phyloP scores from a whole-genome alignment of 495 filamentous ascomycete species.

The Neurospora discreta region DNA sequence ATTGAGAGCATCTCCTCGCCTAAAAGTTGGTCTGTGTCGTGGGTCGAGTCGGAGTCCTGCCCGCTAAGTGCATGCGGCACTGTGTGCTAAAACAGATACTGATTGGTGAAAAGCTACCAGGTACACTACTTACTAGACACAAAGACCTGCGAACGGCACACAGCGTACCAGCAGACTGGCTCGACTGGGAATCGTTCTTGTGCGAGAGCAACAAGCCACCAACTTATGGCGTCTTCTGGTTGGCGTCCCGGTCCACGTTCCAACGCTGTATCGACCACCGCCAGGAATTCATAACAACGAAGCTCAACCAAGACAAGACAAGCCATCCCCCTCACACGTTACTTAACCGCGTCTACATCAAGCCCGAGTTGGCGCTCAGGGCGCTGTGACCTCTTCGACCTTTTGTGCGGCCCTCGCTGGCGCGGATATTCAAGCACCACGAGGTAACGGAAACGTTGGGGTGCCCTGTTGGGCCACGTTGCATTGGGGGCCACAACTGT shows the following conservation, averaged over 20 bases:
- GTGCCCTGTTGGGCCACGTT: slow-evolving; percentile 16
- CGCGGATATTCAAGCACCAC: neutral
- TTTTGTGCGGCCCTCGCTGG: neutral
- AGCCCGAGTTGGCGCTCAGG: neutral
- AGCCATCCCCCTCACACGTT: neutral
- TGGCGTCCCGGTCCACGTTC: neutral
- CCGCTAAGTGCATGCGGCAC: neutral
- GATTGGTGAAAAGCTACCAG: neutral
- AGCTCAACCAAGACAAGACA: neutral
- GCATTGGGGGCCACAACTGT: slow-evolving; percentile 11
- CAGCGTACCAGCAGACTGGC: neutral
- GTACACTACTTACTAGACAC: neutral
- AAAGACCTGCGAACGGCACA: neutral
- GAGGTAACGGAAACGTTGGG: neutral
- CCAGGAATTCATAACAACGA: neutral
- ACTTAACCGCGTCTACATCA: neutral
- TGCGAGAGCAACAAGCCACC: neutral
- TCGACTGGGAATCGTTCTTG: neutral
- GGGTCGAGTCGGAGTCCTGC: neutral
- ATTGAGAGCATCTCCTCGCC: neutral
- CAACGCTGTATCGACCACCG: neutral
- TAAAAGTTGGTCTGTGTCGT: neutral
- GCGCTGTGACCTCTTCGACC: neutral
- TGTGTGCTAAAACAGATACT: neutral
- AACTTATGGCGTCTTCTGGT: neutral